Base-by-base conservation (phyloP, 2,329 filamentous ascomycete genomes). In the Curvularia lunata region DNA sequence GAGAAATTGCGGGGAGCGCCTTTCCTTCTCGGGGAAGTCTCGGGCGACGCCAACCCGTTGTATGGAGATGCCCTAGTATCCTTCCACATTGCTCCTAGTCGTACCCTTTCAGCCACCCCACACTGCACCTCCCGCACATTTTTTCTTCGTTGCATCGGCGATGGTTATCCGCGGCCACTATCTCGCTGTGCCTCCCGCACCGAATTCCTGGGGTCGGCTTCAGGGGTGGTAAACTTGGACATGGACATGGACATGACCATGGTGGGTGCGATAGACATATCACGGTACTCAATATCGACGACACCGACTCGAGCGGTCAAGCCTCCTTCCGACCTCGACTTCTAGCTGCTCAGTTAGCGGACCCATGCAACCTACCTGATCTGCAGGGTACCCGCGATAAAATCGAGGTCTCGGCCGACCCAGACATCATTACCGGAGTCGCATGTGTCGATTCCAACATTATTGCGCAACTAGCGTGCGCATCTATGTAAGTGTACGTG, bases 21-120 rank as follows among this genome's bases (percentile, higher is more conserved):
- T 63, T 52, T 54, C 63, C 51, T 28, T 58, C 53, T 62, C 63
- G 63, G 63, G 55, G 62, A 66, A 66, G 59, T 52, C 54, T 64
- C 63, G 62, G 62, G 55, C 54, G 41, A 54, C 46, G 46, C 59
- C 53, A 46, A 54, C 47, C 56, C 51, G 47, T 51, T 59, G 57
- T n/a, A 19, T 51, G 54, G 38, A 37, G 34, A 46, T 37, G 8
- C 43, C 37, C 25, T 55, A 51, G 32, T 48, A 62, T 32, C 46
- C 59, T 62, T 58, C 62, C 54, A 59, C 16, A 58, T 58, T 43
- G 43, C 48, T 8, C 21, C 42, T 58, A 54, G 54, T 42, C 21
- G 21, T 25, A 16, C 10, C 5, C 40, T 21, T 23, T 9, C 21
- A 16, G 40, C 9, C 21, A 41, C 52, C 49, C 48, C 45, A 52